These are phyloP conservation scores for Aspergillus flavus DNA, from an alignment of 2,329 filamentous ascomycete species.

Conservation along the genomic window DNA sequence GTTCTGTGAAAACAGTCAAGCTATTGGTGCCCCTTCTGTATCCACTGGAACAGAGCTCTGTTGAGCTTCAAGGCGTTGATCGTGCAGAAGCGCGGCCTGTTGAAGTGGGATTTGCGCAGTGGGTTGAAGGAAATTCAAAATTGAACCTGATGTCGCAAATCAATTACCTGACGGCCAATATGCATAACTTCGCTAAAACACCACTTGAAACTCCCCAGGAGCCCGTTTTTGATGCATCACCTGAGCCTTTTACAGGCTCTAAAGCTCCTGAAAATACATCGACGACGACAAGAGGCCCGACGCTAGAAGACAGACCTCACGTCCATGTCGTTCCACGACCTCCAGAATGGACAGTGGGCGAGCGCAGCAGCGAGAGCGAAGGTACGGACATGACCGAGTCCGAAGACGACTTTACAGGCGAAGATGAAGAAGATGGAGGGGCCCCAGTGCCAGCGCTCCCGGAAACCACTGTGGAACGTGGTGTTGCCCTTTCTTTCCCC, in stretches of 20 bases:
- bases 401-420: constrained; percentile 44
- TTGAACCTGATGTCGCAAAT: constrained; percentile 72
- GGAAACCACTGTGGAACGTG: constrained; percentile 59
- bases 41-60: constrained; percentile 67
- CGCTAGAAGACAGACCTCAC: constrained; percentile 60
- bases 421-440: constrained; percentile 47
- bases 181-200: constrained; percentile 67
- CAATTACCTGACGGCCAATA: constrained; percentile 73
- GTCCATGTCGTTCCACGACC: constrained; percentile 73
- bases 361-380: constrained; percentile 38
- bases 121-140: constrained; percentile 58
- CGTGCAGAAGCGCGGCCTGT: constrained; percentile 63
- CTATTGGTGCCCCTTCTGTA: constrained; percentile 72
- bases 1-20: constrained; percentile 64
- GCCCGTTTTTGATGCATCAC: constrained; percentile 19
- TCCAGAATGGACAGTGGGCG: constrained; percentile 67
- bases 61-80: constrained; percentile 67
- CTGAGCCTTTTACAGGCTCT: constrained; percentile 17
- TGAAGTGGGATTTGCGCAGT: constrained; percentile 66
- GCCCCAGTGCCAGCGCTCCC: constrained; percentile 36
- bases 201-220: constrained; percentile 32
- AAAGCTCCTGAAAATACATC: constrained; percentile 17
- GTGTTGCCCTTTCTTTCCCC: constrained; percentile 79
- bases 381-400: constrained; percentile 49
- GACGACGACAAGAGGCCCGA: constrained; percentile 15